Base-by-base conservation (phyloP, 805 yeast genomes). In the Allodekkera sacchari region DNA sequence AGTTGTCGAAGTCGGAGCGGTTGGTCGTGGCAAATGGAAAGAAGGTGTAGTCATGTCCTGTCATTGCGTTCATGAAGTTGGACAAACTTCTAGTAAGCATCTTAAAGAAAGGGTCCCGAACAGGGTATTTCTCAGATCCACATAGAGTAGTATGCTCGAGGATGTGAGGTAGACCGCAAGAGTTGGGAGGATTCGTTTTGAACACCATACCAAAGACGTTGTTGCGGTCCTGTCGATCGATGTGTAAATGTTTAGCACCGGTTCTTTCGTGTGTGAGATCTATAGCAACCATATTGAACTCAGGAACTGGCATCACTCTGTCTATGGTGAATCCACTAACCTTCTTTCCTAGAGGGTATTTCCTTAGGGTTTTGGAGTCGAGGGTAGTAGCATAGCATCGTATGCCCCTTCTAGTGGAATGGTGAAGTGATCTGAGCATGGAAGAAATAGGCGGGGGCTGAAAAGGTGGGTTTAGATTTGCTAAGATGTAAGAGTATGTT, bases 1-100 rank as follows among this genome's bases (percentile, higher is more conserved):
- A 66, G 49, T 92, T 92, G 20, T 68, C 68, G 53, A 70, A 92
- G 53, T 92, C 98, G 33, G 71, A 72, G 26, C 57, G 53, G 55
- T 92, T 92, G 8, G 97, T 89, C 3, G 98, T 92, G 18, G 97
- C 83, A 63, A 92, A 92, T 4, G 98, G 98, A 48, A 83, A 92
- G 55, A 77, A 88, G 0, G 98, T 92, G 51, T 87, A 88, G 57
- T 92, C 97, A 45, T 83, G 88, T 15, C 95, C 98, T 0, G 98
- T 92, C 96, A 92, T 84, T 7, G 98, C 98, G 53, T 92, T 92
- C 98, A 92, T 92, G 57, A 87, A 92, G 53, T 85, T 92, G 21
- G 96, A 77, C 47, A 92, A 61, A n/a, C 96, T 85, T 41, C 96
- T 63, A 54, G 87, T 89, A 37, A 89, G 65, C 98, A 92, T 92